Evolutionary conservation across 768 basidiomycete genomes (phyloP).

Genomic region (Hypsizygus marmoreus): DNA sequence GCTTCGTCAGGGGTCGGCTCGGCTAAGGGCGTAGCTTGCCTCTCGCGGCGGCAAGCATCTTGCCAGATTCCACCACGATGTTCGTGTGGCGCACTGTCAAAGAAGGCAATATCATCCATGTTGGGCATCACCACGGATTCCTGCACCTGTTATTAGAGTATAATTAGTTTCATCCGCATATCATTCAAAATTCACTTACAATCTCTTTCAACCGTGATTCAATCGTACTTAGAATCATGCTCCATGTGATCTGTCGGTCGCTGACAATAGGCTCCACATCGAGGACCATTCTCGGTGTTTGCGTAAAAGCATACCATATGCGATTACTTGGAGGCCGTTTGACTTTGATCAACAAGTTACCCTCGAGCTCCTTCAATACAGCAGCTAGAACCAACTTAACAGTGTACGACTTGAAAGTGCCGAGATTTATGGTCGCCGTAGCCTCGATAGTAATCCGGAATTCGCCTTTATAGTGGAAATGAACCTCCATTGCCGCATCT

Average conservation of each 20-base stretch:
- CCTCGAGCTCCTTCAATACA: slow-evolving; percentile 87
- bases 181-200: slow-evolving; percentile 44
- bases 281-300: slow-evolving; percentile 83
- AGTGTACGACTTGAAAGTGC: slow-evolving; percentile 81
- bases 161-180: slow-evolving; percentile 4
- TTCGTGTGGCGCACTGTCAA: slow-evolving; percentile 65
- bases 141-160: slow-evolving; percentile 59
- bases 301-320: slow-evolving; percentile 95
- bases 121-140: slow-evolving; percentile 96
- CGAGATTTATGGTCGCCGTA: slow-evolving; percentile 83
- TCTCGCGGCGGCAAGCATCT: slow-evolving; percentile 61
- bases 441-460: slow-evolving; percentile 89
- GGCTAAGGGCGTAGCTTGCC: slow-evolving; percentile 19
- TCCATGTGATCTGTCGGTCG: slow-evolving; percentile 92
- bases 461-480: slow-evolving; percentile 83
- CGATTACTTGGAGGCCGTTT: slow-evolving; percentile 96
- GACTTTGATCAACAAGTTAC: slow-evolving; percentile 85
- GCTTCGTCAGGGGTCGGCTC: slow-evolving; percentile 26
- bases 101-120: slow-evolving; percentile 98
- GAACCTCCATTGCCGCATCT: slow-evolving; percentile 87
- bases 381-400: slow-evolving; percentile 90
- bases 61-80: slow-evolving; percentile 90
- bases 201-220: slow-evolving; percentile 88
- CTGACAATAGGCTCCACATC: slow-evolving; percentile 93
- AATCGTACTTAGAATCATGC: slow-evolving; percentile 87